Evolutionary conservation across 2,329 filamentous ascomycete species (phyloP), one percentile per base, ranked within the genome.

Genomic region (Fusarium sulawesiense): DNA sequence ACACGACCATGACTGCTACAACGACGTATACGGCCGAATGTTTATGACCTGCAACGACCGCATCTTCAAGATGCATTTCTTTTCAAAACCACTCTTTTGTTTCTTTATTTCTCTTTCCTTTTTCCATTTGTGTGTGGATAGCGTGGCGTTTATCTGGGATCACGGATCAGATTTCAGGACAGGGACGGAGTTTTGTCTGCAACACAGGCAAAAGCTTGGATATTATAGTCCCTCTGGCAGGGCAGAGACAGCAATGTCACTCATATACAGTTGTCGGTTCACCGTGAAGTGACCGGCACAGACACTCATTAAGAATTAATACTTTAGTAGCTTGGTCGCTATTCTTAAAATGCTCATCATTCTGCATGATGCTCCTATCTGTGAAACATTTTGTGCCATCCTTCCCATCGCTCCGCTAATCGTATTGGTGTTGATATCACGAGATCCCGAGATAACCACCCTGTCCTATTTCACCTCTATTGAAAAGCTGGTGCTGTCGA

Each of bases 221-320:
- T 66, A 64, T 56, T 51, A 70, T 37, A 58, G 58, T 59, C 66
- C 71, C 69, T 73, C 73, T 74, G 73, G 71, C 41, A 75, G 73
- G 73, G 73, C 61, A 56, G 56, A 63, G 49, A 48, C 47, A 60
- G 46, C 61, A 61, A 58, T 57, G 56, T 50, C 56, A 58, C 48
- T 56, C 53, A 45, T 44, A 45, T 48, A 55, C 18, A 56, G 67
- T 56, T 63, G 34, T 62, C 56, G 53, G 47, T 29, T 66, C 51
- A 48, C 45, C 60, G 59, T 60, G 25, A 53, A 64, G 47, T 54
- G 41, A 49, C 51, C 45, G 42, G 51, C 51, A 49, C 25, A 48
- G 60, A 70, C 69, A 65, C 66, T 75, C 64, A 56, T 71, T 75
- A 64, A 65, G 56, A 67, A 73, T 65, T 72, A 66, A 71, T 71